Conservation (phyloP, 2,329 filamentous ascomycete species). For the Clarireedia homoeocarpa region DNA sequence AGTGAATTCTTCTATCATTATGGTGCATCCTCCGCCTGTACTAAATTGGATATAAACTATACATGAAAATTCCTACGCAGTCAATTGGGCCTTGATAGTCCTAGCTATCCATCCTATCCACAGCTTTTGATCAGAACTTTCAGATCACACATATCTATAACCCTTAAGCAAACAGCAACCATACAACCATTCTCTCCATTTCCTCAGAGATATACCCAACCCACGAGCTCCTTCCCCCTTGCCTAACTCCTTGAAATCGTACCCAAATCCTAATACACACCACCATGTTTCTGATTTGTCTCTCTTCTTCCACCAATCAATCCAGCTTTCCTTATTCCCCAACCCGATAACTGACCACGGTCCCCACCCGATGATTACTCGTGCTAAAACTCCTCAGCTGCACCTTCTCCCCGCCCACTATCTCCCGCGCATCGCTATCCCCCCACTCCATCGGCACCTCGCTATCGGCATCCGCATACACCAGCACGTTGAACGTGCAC, state of each 20-base stretch:
- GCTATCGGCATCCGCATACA: slow-evolving; percentile 93
- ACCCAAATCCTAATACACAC: no score
- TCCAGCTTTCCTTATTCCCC: slow-evolving; percentile 30
- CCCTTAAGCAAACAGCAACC: no score
- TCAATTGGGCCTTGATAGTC: no score
- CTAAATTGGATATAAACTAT: no score
- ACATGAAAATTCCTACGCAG: no score
- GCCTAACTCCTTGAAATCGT: not conserved
- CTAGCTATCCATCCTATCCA: no score
- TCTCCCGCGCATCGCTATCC: slow-evolving; percentile 96
- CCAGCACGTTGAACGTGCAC: slow-evolving; percentile 97
- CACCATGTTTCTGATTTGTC: no score
- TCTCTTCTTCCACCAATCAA: not conserved
- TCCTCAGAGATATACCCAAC: not conserved
- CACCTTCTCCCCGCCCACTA: slow-evolving; percentile 84
- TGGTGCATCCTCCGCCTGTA: no score
- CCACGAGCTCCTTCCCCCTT: not conserved
- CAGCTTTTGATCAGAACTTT: no score
- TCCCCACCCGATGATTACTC: slow-evolving; percentile 88
- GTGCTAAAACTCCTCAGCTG: slow-evolving; percentile 95
- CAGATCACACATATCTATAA: no score
- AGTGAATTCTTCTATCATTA: no score
- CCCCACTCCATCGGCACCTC: slow-evolving; percentile 98
- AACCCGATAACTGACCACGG: slow-evolving; percentile 79
- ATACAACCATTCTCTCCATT: no score